Evolutionary conservation across 108 stramenopile species (phyloP), one percentile per base, ranked within the genome.

Genomic region (Stephanodiscus minutulus): DNA sequence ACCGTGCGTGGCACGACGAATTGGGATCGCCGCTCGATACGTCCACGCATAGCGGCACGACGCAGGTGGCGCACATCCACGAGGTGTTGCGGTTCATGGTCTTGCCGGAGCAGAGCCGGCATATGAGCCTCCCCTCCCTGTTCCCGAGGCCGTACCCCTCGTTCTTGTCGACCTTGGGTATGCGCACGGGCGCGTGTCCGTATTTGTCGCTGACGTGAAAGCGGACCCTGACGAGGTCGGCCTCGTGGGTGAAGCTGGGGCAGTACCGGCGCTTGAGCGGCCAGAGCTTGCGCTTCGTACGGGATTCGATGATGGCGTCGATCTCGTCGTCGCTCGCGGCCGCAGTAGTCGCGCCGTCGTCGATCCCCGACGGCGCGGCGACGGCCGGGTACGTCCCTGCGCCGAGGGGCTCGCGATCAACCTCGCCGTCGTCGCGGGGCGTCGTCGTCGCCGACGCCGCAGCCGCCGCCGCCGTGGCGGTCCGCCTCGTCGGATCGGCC

Each of bases 1-100:
- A 77, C 35, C 52, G 35, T 5, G 64, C 28, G 49, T 70, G 68
- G 39, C 68, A 68, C 10, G 68, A 68, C n/a, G 36, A 27, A 24
- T 37, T 29, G 11, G 27, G n/a, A 65, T 69, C 62, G 17, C 68
- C 68, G 10, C 58, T 60, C 31, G 64, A 53, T 7, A 33, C 56
- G 39, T 77, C 76, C n/a, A 77, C 49, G 64, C 76, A 77, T 3
- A 77, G 63, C 9, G 76, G 76, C 3, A 77, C 76, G 24, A 57
- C 18, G 24, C 76, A 77, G 22, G 68, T 70, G 35, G 44, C 48
- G 17, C 76, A 77, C 76, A 77, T 77, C 76, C 76, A 77, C 13
- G 68, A 69, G 33, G 76, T 77, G 56, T 77, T 77, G 21, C 76
- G 68, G 36, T 77, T 77, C 41, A 61, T 64, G 15, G 68, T 64